A percentile compares a stretch with the other conserved stretches of the same genome.
phyloP scores from a whole-genome alignment of 2,329 filamentous ascomycete genomes.

The Rhexocercosporidium sp. region DNA sequence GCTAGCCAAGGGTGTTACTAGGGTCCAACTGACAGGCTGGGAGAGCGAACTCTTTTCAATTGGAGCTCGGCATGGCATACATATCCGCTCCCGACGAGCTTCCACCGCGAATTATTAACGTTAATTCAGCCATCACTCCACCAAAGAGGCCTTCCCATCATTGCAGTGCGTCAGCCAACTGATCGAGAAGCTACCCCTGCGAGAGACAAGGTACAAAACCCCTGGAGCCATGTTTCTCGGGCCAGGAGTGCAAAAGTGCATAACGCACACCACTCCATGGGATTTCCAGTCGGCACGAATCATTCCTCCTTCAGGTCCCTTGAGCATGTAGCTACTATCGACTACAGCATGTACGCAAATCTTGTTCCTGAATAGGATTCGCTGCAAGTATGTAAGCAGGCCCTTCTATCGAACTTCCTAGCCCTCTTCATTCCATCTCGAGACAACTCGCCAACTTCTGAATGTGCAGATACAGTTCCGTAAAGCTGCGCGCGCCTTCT shows the following conservation, averaged over 20 bases:
- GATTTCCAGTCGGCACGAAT: constrained; percentile 7
- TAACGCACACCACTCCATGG: constrained; percentile 25
- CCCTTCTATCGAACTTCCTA: constrained; percentile 14
- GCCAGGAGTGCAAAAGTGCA: constrained; percentile 30
- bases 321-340: not conserved
- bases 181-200: constrained; percentile 8
- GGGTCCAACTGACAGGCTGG: not conserved
- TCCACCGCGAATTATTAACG: constrained; percentile 3
- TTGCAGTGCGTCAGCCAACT: constrained; percentile 18
- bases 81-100: constrained; percentile 4
- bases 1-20: not conserved
- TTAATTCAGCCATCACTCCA: constrained; percentile 5
- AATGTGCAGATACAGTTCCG: constrained; percentile 17
- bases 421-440: not conserved
- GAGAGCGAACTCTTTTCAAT: not conserved
- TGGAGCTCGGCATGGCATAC: constrained; percentile 10
- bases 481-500: constrained; percentile 8
- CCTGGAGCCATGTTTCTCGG: constrained; percentile 13
- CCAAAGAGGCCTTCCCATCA: not conserved
- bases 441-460: constrained; percentile 17
- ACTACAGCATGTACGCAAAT: constrained; percentile 9
- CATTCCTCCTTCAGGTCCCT: constrained; percentile 2
- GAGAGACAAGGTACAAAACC: not conserved
- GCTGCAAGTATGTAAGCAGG: constrained; percentile 34
- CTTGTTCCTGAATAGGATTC: constrained; percentile 21